These are phyloP conservation scores for Candida xyloterini DNA, from an alignment of 805 yeast species.

Conservation along the genomic window DNA sequence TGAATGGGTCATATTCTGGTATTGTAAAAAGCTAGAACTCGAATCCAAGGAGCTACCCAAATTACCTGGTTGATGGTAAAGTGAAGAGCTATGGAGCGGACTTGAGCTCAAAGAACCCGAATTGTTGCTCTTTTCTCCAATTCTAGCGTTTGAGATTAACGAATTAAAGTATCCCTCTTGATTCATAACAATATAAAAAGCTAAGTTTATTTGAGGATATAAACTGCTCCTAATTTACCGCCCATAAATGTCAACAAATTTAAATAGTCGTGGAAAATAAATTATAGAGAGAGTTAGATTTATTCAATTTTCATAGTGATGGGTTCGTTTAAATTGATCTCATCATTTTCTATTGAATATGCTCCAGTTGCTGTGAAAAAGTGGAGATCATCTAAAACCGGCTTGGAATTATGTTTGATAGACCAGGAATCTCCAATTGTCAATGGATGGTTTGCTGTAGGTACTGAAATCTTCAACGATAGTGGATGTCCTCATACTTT, in stretches of 20 bases:
- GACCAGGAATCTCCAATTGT: constrained; percentile 83
- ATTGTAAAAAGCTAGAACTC: constrained; percentile 20
- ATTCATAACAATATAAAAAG: constrained; percentile 3
- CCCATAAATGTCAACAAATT: constrained; percentile 1
- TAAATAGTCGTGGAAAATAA: constrained; percentile 3
- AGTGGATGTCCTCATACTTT: constrained; percentile 94
- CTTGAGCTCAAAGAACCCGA: constrained; percentile 22
- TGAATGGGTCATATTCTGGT: constrained; percentile 19
- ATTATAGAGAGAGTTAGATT: neutral
- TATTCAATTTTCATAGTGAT: neutral
- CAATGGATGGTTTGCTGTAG: constrained; percentile 93
- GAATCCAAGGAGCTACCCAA: constrained; percentile 16
- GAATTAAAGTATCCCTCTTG: constrained; percentile 19
- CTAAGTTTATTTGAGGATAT: constrained; percentile 2
- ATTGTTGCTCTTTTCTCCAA: constrained; percentile 13
- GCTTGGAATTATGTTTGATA: constrained; percentile 74
- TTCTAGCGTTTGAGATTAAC: constrained; percentile 12
- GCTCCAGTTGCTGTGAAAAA: constrained; percentile 70
- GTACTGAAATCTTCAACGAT: constrained; percentile 84
- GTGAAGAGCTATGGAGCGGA: constrained; percentile 23
- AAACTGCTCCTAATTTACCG: constrained; percentile 4
- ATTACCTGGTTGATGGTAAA: constrained; percentile 17
- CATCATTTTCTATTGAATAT: constrained; percentile 64
- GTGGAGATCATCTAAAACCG: constrained; percentile 78
- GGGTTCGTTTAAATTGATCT: constrained; percentile 39